phyloP scores from a whole-genome alignment of 1,284 basidiomycete genomes.

The Afroboletus lepidellus region DNA sequence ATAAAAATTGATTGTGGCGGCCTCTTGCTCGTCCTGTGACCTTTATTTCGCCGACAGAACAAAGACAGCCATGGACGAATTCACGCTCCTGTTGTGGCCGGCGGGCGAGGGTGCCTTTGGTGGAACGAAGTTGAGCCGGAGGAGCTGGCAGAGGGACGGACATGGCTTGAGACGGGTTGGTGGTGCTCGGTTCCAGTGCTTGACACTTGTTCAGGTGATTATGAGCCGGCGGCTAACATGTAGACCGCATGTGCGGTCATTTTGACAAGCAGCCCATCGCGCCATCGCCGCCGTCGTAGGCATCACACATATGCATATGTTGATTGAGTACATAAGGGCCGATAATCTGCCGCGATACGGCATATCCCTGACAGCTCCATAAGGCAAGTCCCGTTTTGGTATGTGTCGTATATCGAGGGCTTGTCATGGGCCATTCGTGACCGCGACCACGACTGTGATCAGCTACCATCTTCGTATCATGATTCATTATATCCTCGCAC shows the following conservation, averaged over 20 bases:
- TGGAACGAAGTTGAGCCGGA: neutral
- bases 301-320: neutral
- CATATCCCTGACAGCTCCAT: slow-evolving; percentile 22
- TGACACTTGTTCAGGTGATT: neutral
- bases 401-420: slow-evolving; percentile 19
- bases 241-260: neutral
- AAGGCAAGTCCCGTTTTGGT: slow-evolving; percentile 30
- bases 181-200: neutral
- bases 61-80: neutral
- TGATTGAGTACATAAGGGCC: slow-evolving; percentile 20
- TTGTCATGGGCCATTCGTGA: neutral
- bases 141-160: neutral
- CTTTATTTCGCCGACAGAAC: neutral
- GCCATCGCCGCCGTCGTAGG: neutral
- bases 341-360: slow-evolving; percentile 31
- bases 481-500: slow-evolving; percentile 9
- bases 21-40: slow-evolving; percentile 4
- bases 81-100: neutral
- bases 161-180: neutral
- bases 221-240: neutral
- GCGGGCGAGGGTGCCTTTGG: neutral
- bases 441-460: slow-evolving; percentile 14
- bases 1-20: slow-evolving; percentile 12
- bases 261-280: slow-evolving; percentile 5
- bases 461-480: slow-evolving; percentile 10